These are phyloP conservation scores for Gynochthodes officinalis DNA, from an alignment of 257 asterid species.

Conservation along the genomic window DNA sequence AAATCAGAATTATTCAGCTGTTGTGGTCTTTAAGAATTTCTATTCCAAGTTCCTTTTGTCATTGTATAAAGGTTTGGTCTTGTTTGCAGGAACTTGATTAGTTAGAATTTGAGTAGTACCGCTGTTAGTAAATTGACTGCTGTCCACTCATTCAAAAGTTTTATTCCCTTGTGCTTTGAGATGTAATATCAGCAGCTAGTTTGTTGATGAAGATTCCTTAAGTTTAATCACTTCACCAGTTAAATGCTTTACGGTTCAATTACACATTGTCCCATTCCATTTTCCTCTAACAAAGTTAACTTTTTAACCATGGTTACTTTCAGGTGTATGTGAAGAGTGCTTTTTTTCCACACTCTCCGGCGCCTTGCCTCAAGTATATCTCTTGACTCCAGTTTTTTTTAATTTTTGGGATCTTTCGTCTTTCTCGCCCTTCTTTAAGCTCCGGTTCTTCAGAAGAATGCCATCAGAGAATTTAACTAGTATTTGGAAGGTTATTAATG, in stretches of 20 bases:
- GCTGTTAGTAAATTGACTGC: neutral
- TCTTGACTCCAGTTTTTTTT: neutral
- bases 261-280: no score
- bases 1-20: neutral
- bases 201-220: neutral
- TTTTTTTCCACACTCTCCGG: constrained; percentile 76
- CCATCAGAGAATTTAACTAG: neutral
- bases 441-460: neutral
- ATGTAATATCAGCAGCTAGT: neutral
- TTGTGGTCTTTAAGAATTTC: neutral
- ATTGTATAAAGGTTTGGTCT: neutral
- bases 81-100: neutral
- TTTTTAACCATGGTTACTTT: constrained; percentile 19
- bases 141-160: neutral
- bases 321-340: constrained; percentile 82
- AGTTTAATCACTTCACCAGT: neutral
- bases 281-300: neutral
- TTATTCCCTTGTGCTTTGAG: neutral
- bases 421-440: neutral
- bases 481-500: neutral
- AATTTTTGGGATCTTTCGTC: neutral
- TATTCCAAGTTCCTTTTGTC: neutral
- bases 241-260: neutral
- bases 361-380: constrained; percentile 72
- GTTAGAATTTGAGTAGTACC: neutral